A percentile compares a stretch with the other conserved stretches of the same genome.
These are phyloP conservation scores for Batkoa obscura DNA, from an alignment of 371 early-diverging fungal species.

Conservation along the genomic window DNA sequence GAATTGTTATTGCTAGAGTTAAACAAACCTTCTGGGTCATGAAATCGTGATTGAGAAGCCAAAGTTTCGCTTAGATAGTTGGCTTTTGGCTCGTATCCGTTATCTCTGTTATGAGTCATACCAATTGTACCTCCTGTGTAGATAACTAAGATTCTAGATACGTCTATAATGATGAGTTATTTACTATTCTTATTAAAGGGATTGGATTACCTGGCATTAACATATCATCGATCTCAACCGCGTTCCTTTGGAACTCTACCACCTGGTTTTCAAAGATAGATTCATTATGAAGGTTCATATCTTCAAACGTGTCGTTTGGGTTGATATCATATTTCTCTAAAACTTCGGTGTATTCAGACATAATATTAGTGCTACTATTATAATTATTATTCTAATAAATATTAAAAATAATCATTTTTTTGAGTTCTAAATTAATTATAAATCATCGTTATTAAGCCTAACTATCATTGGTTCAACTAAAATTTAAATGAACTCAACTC, in stretches of 20 bases:
- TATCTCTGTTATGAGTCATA: conserved; percentile 57
- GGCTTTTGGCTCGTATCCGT: conserved; percentile 60
- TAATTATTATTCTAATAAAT: too few relatives aligned
- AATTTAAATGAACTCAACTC: too few relatives aligned
- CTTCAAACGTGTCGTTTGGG: too few relatives aligned
- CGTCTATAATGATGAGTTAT: conserved; percentile 20
- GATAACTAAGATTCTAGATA: conserved; percentile 66
- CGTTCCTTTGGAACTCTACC: conserved; percentile 3
- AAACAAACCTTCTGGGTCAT: conserved; percentile 31
- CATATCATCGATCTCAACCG: conserved; percentile 4
- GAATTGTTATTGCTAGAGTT: too few relatives aligned
- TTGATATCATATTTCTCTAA: neutral
- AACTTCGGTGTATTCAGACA: too few relatives aligned
- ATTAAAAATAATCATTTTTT: too few relatives aligned
- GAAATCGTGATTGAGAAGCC: conserved; percentile 60
- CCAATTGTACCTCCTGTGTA: conserved; percentile 96
- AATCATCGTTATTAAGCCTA: too few relatives aligned
- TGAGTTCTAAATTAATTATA: too few relatives aligned
- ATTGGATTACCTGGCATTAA: conserved; percentile 6
- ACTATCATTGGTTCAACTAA: too few relatives aligned
- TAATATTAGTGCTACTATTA: too few relatives aligned
- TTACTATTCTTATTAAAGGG: neutral
- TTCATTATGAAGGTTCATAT: too few relatives aligned
- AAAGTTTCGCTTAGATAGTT: conserved; percentile 61
- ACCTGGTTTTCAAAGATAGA: neutral